phyloP scores from a whole-genome alignment of 192 early-diverging fungal genomes.

The Dispira simplex region DNA sequence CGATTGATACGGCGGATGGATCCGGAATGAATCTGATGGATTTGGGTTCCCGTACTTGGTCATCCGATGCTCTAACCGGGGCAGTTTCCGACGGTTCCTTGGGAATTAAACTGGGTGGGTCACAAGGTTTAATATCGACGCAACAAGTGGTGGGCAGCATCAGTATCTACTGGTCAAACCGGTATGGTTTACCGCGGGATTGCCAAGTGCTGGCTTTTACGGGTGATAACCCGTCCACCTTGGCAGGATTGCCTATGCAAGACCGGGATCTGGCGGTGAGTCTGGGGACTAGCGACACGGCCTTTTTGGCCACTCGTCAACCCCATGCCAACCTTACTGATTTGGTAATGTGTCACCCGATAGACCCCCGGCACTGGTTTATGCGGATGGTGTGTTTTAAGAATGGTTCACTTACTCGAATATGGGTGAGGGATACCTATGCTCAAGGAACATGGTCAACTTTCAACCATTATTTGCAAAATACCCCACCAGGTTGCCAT shows the following conservation, averaged over 20 bases:
- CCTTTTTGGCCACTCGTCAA: neutral
- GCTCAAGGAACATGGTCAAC: neutral
- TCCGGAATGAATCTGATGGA: slow-evolving; percentile 1
- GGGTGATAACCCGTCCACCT: neutral
- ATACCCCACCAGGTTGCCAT: neutral
- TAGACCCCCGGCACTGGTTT: neutral
- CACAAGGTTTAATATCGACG: neutral
- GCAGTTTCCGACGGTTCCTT: neutral
- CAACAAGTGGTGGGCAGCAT: neutral
- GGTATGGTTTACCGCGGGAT: neutral
- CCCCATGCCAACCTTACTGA: neutral
- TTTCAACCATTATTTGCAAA: neutral
- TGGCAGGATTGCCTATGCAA: neutral
- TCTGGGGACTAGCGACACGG: slow-evolving; percentile 1
- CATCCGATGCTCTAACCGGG: neutral
- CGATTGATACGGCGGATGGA: neutral
- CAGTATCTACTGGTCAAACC: neutral
- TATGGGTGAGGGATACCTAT: neutral
- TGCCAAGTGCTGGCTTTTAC: neutral
- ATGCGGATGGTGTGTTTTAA: neutral
- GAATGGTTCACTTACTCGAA: neutral
- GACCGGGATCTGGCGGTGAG: neutral
- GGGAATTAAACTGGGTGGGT: neutral
- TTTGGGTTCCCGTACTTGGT: neutral
- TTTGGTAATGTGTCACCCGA: neutral